Conservation (phyloP, 1,284 basidiomycete genomes). For the Apiotrichum gamsii region DNA sequence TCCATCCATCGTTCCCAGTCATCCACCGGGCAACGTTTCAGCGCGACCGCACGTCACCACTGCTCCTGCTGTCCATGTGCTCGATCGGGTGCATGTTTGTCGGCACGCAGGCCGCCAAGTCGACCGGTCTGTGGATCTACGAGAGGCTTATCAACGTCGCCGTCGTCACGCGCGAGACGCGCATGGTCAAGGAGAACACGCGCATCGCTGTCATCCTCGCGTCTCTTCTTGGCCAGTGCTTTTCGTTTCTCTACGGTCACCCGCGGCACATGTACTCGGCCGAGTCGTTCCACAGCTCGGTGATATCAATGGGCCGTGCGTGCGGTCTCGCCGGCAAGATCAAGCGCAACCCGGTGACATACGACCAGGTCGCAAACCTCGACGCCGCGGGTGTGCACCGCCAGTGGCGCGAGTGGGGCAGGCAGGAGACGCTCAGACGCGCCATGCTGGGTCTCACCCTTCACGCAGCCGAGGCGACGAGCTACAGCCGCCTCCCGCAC, state of each 20-base stretch:
- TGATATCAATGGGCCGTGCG: not conserved
- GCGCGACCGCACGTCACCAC: constrained; percentile 24
- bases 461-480: constrained; percentile 9
- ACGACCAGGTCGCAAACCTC: constrained; percentile 1
- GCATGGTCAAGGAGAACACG: not conserved
- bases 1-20: constrained; percentile 37
- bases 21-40: constrained; percentile 32
- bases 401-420: constrained; percentile 10
- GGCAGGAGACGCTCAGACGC: constrained; percentile 8
- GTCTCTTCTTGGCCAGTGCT: constrained; percentile 9
- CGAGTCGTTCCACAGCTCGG: constrained; percentile 7
- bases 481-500: constrained; percentile 4
- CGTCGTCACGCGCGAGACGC: not conserved
- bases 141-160: constrained; percentile 7
- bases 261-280: constrained; percentile 12
- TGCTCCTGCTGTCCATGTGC: constrained; percentile 27
- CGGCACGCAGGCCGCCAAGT: constrained; percentile 8
- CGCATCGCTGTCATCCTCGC: constrained; percentile 4
- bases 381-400: not conserved
- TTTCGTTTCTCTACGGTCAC: constrained; percentile 9
- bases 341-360: constrained; percentile 4
- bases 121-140: constrained; percentile 13
- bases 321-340: not conserved
- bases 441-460: constrained; percentile 6
- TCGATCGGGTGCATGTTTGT: constrained; percentile 17